phyloP scores from a whole-genome alignment of 495 filamentous ascomycete genomes.

The Chaetomium fimeti region DNA sequence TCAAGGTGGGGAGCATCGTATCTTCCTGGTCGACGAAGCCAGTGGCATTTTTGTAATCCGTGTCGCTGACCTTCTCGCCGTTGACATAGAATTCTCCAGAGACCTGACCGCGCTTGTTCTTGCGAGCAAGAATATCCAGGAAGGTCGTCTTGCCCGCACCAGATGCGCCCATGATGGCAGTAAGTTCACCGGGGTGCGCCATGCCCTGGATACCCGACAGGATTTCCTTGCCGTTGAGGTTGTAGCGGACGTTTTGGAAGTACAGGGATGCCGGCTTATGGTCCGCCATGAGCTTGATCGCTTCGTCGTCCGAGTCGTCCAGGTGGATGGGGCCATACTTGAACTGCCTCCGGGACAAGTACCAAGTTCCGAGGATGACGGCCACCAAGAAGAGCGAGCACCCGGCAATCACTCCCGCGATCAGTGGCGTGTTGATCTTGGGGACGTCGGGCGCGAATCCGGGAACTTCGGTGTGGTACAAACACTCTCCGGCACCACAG shows the following conservation, averaged over 20 bases:
- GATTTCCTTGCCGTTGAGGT: conserved; percentile 83
- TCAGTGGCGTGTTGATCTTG: conserved; percentile 94
- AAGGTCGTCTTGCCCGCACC: conserved; percentile 98
- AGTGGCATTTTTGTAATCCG: conserved; percentile 84
- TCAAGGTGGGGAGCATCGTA: conserved; percentile 94
- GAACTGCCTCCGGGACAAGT: conserved; percentile 71
- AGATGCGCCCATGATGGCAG: conserved; percentile 97
- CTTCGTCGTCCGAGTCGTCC: conserved; percentile 89
- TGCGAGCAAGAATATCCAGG: conserved; percentile 91
- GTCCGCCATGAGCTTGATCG: conserved; percentile 78
- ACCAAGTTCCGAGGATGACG: conserved; percentile 82
- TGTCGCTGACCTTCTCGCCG: conserved; percentile 81
- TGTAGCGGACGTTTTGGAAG: conserved; percentile 86
- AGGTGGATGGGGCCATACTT: conserved; percentile 73
- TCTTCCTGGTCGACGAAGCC: conserved; percentile 99
- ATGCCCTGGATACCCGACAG: conserved; percentile 76
- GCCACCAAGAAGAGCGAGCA: conserved; percentile 83
- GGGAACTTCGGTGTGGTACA: conserved; percentile 87
- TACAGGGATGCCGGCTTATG: conserved; percentile 87
- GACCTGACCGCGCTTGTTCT: conserved; percentile 87
- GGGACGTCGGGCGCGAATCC: conserved; percentile 87
- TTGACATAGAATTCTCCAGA: conserved; percentile 89
- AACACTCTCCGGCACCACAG: conserved; percentile 85
- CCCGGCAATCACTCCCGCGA: conserved; percentile 89
- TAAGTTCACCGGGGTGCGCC: conserved; percentile 84